Conservation (phyloP, 495 filamentous ascomycete species). For the Neurospora cerealis region DNA sequence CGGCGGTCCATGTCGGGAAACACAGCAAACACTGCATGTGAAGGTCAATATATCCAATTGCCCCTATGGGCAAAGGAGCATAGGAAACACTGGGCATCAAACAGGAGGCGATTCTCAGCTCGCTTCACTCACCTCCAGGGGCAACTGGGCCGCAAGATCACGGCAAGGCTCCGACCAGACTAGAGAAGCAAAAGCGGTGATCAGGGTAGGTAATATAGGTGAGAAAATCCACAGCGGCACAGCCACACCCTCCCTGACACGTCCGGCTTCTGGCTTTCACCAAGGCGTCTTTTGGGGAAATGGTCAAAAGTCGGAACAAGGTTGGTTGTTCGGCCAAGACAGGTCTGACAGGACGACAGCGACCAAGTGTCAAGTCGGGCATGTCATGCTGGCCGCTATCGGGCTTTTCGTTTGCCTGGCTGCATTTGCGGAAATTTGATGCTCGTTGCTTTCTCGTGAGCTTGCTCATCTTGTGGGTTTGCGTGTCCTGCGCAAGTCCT, state of each 20-base stretch:
- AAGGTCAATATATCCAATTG: background rate
- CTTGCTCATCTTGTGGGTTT: background rate
- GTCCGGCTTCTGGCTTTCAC: slow-evolving; percentile 1
- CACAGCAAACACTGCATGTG: background rate
- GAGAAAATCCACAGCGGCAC: background rate
- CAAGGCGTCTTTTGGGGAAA: slow-evolving; percentile 12
- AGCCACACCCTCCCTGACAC: background rate
- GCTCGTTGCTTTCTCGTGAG: background rate
- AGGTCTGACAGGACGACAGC: background rate
- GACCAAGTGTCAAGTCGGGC: background rate
- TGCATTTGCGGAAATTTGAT: background rate
- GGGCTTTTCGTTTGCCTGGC: background rate
- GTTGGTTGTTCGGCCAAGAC: background rate
- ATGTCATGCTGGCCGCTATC: background rate
- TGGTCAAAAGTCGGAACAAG: background rate
- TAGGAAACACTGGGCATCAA: background rate
- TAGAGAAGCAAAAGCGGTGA: background rate
- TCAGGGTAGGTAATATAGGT: background rate
- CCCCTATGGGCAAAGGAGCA: background rate
- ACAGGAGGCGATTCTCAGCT: background rate
- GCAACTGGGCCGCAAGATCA: background rate
- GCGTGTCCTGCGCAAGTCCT: background rate
- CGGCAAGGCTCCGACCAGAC: background rate
- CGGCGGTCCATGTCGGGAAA: background rate
- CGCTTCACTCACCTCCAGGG: background rate